Evolutionary conservation across 495 filamentous ascomycete species (phyloP), one percentile per base, ranked within the genome.

Genomic region (Podospora comata): DNA sequence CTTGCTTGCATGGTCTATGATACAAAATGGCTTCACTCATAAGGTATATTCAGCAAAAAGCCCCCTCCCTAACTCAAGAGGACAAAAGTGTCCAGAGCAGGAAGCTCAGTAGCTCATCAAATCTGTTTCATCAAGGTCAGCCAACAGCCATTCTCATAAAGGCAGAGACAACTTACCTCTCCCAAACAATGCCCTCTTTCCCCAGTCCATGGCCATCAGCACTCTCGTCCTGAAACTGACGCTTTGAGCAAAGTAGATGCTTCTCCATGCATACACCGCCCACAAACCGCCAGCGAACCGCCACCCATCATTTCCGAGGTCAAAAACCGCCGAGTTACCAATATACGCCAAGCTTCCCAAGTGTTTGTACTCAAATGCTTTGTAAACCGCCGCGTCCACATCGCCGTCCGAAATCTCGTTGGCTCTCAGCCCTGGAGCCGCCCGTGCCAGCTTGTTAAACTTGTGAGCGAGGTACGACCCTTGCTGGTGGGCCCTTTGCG

Each of bases 141-240:
- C 62, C 34, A 28, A 60, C 16, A 32, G n/a, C 11, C 18, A n/a
- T 26, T 34, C n/a, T 44, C 23, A 56, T 2, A 16, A 23, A 5
- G 3, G 32, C 3, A 59, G 4, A 5, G 23, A 2, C 3, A 65
- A 65, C 90, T 84, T 79, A 97, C 94, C 95, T 89, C 96, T 87
- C 72, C 96, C 96, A 81, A 99, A 99, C 19, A 99, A 76, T 16
- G 92, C 90, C 78, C 96, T 85, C 87, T 98, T 99, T 11, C 84
- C 88, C 96, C 96, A 99, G 80, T 99, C 96, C 96, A 99, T 98
- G 0, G 93, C 93, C 82, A 99, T 80, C 78, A 99, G 78, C 71
- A 92, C 84, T 65, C 95, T 85, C 57, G 96, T 99, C 74, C 96
- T 81, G 61, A 97, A 84, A 76, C 93, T 97, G 56, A 99, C 96